Conservation (phyloP, 2,329 filamentous ascomycete species). For the Alternaria gaisen region DNA sequence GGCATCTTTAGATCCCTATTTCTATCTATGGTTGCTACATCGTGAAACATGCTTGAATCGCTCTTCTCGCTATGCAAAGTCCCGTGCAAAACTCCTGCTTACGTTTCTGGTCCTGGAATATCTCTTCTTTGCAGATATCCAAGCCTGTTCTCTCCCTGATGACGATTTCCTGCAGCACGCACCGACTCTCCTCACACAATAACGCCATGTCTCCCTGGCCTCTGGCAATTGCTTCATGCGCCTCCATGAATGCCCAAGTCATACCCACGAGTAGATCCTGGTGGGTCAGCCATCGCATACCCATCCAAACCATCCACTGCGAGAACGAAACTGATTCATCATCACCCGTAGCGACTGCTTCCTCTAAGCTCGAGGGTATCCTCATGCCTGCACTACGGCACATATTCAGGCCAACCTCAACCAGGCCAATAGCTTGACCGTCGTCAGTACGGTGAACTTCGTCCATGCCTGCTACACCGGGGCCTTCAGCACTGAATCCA, state of each 20-base stretch:
- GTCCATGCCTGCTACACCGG: conserved; percentile 53
- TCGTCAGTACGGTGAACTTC: conserved; percentile 43
- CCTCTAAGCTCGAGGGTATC: conserved; percentile 32
- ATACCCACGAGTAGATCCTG: conserved; percentile 44
- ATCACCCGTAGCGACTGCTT: conserved; percentile 29
- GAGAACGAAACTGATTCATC: conserved; percentile 53
- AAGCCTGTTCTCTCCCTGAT: conserved; percentile 20
- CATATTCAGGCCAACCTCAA: conserved; percentile 46
- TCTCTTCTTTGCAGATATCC: conserved; percentile 18
- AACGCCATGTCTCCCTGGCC: not conserved
- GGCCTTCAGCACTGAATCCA: conserved; percentile 50
- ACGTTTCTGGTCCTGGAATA: not conserved
- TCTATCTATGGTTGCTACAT: not conserved
- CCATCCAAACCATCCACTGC: conserved; percentile 23
- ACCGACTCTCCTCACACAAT: not conserved
- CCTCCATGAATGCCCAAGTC: conserved; percentile 44
- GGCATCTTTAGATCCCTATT: conserved; percentile 3
- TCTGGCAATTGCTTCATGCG: conserved; percentile 22
- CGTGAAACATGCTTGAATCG: conserved; percentile 11
- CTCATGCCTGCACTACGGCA: conserved; percentile 25
- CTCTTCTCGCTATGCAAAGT: not conserved
- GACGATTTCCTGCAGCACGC: conserved; percentile 16
- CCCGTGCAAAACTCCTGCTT: conserved; percentile 3
- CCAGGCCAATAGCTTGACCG: conserved; percentile 38
- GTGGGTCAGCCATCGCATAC: conserved; percentile 31